These are phyloP conservation scores for Lactarius deliciosus DNA, from an alignment of 768 basidiomycete genomes.

Conservation along the genomic window DNA sequence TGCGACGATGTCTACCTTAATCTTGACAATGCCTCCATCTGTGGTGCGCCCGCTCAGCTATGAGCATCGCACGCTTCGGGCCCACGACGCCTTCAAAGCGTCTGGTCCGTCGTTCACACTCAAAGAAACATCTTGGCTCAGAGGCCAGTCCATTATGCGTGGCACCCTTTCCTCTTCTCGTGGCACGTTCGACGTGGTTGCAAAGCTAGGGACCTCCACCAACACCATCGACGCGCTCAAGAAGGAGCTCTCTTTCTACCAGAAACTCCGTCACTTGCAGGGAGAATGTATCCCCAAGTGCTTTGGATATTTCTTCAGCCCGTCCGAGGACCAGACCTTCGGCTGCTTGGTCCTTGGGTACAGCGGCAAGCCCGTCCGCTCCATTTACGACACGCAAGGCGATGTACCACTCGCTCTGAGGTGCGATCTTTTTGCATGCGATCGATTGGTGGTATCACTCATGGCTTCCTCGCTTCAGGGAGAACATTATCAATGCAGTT, in stretches of 20 bases:
- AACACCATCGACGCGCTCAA: not conserved
- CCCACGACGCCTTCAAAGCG: conserved; percentile 7
- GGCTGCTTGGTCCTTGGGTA: conserved; percentile 20
- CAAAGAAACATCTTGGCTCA: conserved; percentile 13
- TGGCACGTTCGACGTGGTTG: conserved; percentile 18
- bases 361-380: conserved; percentile 19
- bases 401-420: conserved; percentile 16
- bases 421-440: not conserved
- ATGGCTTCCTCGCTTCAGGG: not conserved
- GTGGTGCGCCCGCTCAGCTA: conserved; percentile 8
- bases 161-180: conserved; percentile 14
- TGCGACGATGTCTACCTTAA: conserved; percentile 11
- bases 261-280: conserved; percentile 15
- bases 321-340: conserved; percentile 5
- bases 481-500: conserved; percentile 1
- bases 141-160: conserved; percentile 22
- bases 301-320: conserved; percentile 19
- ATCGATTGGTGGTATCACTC: not conserved
- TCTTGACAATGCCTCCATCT: conserved; percentile 22
- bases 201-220: conserved; percentile 13
- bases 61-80: conserved; percentile 22
- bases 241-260: conserved; percentile 20
- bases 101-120: conserved; percentile 13
- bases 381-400: conserved; percentile 8
- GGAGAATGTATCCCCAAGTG: conserved; percentile 19